Percentiles rank a stretch among this genome's conserved stretches.
phyloP scores from a whole-genome alignment of 441 rosid genomes.

The Dalechampia spathulata region DNA sequence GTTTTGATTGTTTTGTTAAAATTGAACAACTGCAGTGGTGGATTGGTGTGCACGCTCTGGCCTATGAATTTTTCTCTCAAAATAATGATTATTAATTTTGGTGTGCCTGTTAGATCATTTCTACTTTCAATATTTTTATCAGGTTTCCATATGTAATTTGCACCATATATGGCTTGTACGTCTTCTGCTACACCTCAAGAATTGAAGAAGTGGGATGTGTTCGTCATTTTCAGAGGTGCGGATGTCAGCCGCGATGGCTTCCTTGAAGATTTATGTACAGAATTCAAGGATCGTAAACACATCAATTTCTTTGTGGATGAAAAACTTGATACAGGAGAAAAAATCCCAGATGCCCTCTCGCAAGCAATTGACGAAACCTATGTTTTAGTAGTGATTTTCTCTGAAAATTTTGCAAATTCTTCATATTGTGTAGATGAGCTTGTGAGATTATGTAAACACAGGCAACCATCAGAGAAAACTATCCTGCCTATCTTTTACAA shows the following conservation, averaged over 20 bases:
- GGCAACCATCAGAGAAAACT: not conserved
- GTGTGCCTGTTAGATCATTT: no score
- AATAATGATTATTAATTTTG: no score
- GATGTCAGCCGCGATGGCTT: not conserved
- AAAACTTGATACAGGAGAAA: not conserved
- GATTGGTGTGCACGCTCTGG: no score
- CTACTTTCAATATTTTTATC: no score
- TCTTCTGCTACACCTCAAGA: no score
- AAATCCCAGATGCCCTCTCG: slow-evolving; percentile 6
- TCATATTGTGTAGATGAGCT: slow-evolving; percentile 17
- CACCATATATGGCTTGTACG: no score
- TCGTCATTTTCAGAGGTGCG: slow-evolving; percentile 1
- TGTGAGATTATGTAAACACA: slow-evolving; percentile 14
- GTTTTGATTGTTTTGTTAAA: no score
- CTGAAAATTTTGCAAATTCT: slow-evolving; percentile 9
- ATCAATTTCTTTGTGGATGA: not conserved
- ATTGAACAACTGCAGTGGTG: no score
- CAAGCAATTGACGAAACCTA: slow-evolving; percentile 9
- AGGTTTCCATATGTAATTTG: no score
- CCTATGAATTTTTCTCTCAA: no score
- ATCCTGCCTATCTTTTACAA: slow-evolving; percentile 13
- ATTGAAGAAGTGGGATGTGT: not conserved
- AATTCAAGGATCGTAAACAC: not conserved
- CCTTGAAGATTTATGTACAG: not conserved
- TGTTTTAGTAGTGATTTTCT: slow-evolving; percentile 17